Evolutionary conservation across 192 early-diverging fungal species (phyloP).

Genomic region (Backusella macrospora): DNA sequence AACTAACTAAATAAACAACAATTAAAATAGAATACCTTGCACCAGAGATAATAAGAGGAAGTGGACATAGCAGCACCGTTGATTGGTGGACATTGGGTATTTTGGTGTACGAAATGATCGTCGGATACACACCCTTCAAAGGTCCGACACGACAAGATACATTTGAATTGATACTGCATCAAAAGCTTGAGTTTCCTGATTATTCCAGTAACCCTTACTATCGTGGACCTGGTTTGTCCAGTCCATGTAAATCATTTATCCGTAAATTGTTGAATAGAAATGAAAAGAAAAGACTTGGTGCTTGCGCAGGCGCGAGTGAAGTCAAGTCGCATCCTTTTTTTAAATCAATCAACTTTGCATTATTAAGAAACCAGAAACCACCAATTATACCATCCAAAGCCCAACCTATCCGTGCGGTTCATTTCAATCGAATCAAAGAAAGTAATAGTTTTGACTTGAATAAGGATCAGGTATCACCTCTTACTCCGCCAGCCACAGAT

Average conservation of each 20-base stretch:
- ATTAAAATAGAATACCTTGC: slow-evolving; percentile 31
- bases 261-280: slow-evolving; percentile 89
- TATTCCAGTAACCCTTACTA: slow-evolving; percentile 17
- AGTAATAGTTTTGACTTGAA: slow-evolving; percentile 69
- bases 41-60: slow-evolving; percentile 47
- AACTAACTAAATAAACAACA: neutral
- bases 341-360: slow-evolving; percentile 89
- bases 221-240: slow-evolving; percentile 10
- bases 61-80: slow-evolving; percentile 46
- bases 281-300: slow-evolving; percentile 88
- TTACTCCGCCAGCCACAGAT: neutral
- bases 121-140: slow-evolving; percentile 71
- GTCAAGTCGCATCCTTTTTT: slow-evolving; percentile 94
- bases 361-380: slow-evolving; percentile 79
- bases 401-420: slow-evolving; percentile 43
- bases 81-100: slow-evolving; percentile 82
- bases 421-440: slow-evolving; percentile 68
- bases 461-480: slow-evolving; percentile 32
- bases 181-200: slow-evolving; percentile 76
- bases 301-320: slow-evolving; percentile 87
- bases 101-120: slow-evolving; percentile 72
- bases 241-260: slow-evolving; percentile 74
- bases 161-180: slow-evolving; percentile 78
- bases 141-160: slow-evolving; percentile 62
- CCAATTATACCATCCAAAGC: slow-evolving; percentile 76